A percentile compares a stretch with the other conserved stretches of the same genome.
Evolutionary conservation across 371 early-diverging fungal genomes (phyloP).

Genomic region (Actinomucor elegans): DNA sequence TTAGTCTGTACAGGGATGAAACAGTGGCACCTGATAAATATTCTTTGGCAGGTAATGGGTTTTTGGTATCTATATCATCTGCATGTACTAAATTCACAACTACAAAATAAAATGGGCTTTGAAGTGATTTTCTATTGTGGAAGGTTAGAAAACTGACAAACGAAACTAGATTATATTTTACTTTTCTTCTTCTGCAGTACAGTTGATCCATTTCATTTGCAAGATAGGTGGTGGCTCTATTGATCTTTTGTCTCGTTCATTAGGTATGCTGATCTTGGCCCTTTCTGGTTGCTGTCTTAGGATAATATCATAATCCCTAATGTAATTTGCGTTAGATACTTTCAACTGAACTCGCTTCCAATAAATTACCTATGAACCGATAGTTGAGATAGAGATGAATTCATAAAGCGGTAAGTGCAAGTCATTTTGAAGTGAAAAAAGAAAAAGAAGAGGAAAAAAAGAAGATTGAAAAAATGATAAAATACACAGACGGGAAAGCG

Average conservation of each 20-base stretch:
- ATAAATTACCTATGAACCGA: neutral
- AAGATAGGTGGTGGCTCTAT: slow-evolving; percentile 53
- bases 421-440: neutral
- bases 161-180: slow-evolving; percentile 20
- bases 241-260: slow-evolving; percentile 35
- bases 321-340: neutral
- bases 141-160: neutral
- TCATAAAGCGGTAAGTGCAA: slow-evolving; percentile 6
- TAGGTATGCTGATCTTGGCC: slow-evolving; percentile 16
- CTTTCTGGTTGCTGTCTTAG: slow-evolving; percentile 25
- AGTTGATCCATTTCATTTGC: slow-evolving; percentile 36
- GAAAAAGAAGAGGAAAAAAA: slow-evolving; percentile 6
- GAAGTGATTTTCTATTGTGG: slow-evolving; percentile 42
- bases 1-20: slow-evolving; percentile 44
- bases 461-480: neutral
- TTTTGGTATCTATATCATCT: slow-evolving; percentile 6
- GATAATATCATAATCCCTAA: slow-evolving; percentile 3
- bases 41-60: slow-evolving; percentile 23
- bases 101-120: slow-evolving; percentile 50
- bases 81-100: slow-evolving; percentile 37
- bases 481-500: slow-evolving; percentile 15
- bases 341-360: neutral
- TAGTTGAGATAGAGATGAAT: slow-evolving; percentile 2
- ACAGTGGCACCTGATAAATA: slow-evolving; percentile 45
- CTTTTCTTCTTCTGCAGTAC: slow-evolving; percentile 38